Conservation (phyloP, 352 stramenopile genomes). For the Paralagenidium karlingii region DNA sequence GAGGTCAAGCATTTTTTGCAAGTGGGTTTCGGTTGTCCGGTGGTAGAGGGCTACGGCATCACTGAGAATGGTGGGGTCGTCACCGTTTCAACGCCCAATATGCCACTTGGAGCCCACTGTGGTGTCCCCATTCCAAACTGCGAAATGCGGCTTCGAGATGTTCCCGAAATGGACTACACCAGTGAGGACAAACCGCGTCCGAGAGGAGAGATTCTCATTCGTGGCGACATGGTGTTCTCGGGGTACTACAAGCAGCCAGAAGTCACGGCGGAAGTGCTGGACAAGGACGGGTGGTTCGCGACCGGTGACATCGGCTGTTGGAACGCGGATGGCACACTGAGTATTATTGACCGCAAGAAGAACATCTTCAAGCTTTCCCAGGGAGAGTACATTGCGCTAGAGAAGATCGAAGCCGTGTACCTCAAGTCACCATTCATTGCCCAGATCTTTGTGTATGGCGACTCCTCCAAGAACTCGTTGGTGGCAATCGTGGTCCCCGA, state of each 20-base stretch:
- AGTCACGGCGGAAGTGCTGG: conserved; percentile 85
- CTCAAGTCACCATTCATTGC: conserved; percentile 82
- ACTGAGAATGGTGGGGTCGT: conserved; percentile 89
- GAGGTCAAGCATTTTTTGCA: conserved; percentile 92
- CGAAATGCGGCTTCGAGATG: conserved; percentile 90
- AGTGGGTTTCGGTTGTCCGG: conserved; percentile 73
- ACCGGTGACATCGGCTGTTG: conserved; percentile 94
- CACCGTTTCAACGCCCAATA: conserved; percentile 46
- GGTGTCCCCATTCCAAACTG: conserved; percentile 69
- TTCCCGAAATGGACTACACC: conserved; percentile 95
- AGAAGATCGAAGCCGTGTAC: conserved; percentile 95
- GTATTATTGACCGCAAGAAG: conserved; percentile 88
- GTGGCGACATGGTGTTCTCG: conserved; percentile 72
- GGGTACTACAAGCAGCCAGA: conserved; percentile 94
- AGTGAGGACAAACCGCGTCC: conserved; percentile 53
- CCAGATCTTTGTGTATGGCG: conserved; percentile 93
- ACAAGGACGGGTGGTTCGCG: conserved; percentile 91
- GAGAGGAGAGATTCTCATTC: conserved; percentile 55
- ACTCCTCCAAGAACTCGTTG: conserved; percentile 91
- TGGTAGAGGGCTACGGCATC: conserved; percentile 93
- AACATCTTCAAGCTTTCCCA: conserved; percentile 92
- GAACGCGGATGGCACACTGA: conserved; percentile 85
- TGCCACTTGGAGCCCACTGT: conserved; percentile 81
- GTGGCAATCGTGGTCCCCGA: conserved; percentile 90
- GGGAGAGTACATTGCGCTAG: conserved; percentile 94